Evolutionary conservation across 257 asterid species (phyloP).

Genomic region (Solanum tacnaense): DNA sequence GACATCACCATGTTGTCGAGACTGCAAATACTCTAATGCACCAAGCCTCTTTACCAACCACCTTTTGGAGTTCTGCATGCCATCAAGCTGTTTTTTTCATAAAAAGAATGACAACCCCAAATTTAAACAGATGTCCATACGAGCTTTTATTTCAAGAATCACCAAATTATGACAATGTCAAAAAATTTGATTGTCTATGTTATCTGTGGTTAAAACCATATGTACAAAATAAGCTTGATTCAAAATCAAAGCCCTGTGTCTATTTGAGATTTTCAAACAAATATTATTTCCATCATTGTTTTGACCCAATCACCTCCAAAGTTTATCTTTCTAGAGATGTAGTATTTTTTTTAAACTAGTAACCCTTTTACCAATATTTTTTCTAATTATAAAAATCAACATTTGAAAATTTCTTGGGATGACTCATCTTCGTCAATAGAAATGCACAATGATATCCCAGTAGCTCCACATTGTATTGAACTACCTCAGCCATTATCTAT

Average conservation of each 20-base stretch:
- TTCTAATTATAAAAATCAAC: background rate
- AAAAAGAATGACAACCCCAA: background rate
- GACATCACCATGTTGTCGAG: background rate
- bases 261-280: background rate
- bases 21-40: background rate
- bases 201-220: background rate
- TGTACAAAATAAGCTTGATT: background rate
- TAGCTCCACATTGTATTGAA: background rate
- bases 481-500: background rate
- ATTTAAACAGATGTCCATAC: background rate
- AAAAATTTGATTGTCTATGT: background rate
- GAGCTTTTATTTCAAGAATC: background rate
- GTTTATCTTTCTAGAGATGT: background rate
- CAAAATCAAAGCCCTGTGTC: background rate
- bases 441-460: background rate
- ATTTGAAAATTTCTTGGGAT: background rate
- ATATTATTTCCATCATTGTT: background rate
- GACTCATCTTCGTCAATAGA: background rate
- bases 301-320: background rate
- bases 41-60: background rate
- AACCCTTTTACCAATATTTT: background rate
- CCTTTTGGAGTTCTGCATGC: background rate
- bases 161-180: background rate
- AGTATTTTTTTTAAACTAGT: background rate
- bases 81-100: background rate